phyloP scores from a whole-genome alignment of 345 rosid genomes.

The Eucalyptus guilfoylei region DNA sequence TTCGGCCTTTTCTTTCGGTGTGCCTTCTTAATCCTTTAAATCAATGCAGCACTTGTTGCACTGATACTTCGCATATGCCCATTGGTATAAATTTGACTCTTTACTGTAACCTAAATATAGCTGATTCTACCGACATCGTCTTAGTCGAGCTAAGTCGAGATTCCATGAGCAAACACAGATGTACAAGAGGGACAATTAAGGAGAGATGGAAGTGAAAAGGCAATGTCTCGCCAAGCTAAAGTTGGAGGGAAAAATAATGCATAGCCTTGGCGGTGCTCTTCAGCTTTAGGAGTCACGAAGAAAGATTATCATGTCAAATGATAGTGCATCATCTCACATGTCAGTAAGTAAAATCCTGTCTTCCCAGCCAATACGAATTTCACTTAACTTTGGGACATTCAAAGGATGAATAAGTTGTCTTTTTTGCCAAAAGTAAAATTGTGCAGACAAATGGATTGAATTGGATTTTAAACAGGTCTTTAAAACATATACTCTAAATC shows the following conservation, averaged over 20 bases:
- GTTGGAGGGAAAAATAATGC: not conserved
- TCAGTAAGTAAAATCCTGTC: not conserved
- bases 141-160: not conserved
- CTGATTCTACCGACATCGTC: not conserved
- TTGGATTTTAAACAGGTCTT: not conserved
- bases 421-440: not conserved
- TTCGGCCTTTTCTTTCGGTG: not conserved
- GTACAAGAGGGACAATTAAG: not conserved
- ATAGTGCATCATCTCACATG: not conserved
- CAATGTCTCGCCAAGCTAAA: not conserved
- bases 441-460: fast-evolving
- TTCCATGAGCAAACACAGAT: not conserved
- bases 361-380: not conserved
- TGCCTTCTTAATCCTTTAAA: not conserved
- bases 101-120: not conserved
- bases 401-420: not conserved
- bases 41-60: not conserved
- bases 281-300: not conserved
- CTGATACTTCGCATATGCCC: not conserved
- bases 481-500: not conserved
- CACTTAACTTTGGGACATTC: not conserved
- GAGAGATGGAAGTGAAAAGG: not conserved
- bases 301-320: not conserved
- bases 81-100: not conserved
- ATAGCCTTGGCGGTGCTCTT: not conserved